Evolutionary conservation across 2,329 filamentous ascomycete genomes (phyloP).

Genomic region (Hypoxylon sp.): DNA sequence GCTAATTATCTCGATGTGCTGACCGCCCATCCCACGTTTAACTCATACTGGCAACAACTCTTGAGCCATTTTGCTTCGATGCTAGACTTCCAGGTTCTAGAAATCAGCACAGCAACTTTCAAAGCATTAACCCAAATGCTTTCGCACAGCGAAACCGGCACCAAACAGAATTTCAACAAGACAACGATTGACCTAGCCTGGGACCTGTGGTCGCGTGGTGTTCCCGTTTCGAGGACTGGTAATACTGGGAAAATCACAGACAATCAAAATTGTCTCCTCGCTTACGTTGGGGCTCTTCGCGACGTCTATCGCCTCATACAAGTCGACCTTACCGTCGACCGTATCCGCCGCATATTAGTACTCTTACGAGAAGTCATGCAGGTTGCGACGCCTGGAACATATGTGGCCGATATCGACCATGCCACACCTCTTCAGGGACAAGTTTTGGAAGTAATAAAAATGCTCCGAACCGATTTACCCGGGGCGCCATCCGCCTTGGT

Average conservation of each 20-base stretch:
- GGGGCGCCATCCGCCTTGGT: slow-evolving; percentile 75
- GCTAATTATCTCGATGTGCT: slow-evolving; percentile 80
- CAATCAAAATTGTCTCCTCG: slow-evolving; percentile 83
- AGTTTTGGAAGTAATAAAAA: slow-evolving; percentile 72
- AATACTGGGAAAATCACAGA: slow-evolving; percentile 59
- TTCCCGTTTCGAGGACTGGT: slow-evolving; percentile 60
- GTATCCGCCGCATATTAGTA: slow-evolving; percentile 72
- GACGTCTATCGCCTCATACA: slow-evolving; percentile 82
- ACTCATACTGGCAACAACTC: slow-evolving; percentile 78
- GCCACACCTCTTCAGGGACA: slow-evolving; percentile 76
- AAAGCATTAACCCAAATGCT: slow-evolving; percentile 72
- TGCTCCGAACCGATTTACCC: slow-evolving; percentile 71
- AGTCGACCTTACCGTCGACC: slow-evolving; percentile 66
- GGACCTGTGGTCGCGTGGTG: slow-evolving; percentile 73
- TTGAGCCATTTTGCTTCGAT: slow-evolving; percentile 73
- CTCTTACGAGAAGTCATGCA: slow-evolving; percentile 77
- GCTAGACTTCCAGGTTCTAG: slow-evolving; percentile 69
- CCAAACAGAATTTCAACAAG: slow-evolving; percentile 56
- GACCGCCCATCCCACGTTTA: slow-evolving; percentile 71
- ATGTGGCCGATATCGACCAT: slow-evolving; percentile 76
- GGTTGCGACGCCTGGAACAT: slow-evolving; percentile 71
- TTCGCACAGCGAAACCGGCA: slow-evolving; percentile 56
- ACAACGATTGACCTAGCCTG: slow-evolving; percentile 69
- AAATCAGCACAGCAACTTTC: slow-evolving; percentile 76
- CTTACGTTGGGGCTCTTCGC: slow-evolving; percentile 80